phyloP scores from a whole-genome alignment of 1,139 yeast species.

The Pichia terricola region DNA sequence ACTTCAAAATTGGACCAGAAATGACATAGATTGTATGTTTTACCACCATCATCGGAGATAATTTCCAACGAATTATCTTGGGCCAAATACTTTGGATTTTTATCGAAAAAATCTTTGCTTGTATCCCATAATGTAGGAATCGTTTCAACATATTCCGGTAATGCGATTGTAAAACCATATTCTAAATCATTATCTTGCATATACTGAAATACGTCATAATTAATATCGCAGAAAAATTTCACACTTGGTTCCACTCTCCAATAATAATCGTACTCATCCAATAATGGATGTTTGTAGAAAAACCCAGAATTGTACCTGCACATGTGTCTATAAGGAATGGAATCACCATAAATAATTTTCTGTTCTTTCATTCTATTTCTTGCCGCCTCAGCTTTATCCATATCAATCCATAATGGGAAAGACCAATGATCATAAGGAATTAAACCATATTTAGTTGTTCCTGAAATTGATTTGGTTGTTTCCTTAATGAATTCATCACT shows the following conservation, averaged over 20 bases:
- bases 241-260: constrained; percentile 72
- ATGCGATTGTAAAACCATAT: constrained; percentile 55
- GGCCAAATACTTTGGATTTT: constrained; percentile 36
- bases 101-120: constrained; percentile 38
- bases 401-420: constrained; percentile 49
- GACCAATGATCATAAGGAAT: constrained; percentile 42
- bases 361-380: constrained; percentile 9
- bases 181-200: constrained; percentile 53
- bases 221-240: constrained; percentile 52
- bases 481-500: constrained; percentile 31
- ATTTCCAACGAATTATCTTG: constrained; percentile 52
- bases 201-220: constrained; percentile 55
- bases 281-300: constrained; percentile 49
- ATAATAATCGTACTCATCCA: constrained; percentile 56
- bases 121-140: constrained; percentile 57
- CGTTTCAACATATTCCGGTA: constrained; percentile 44
- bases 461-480: constrained; percentile 30
- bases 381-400: constrained; percentile 42
- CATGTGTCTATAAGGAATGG: constrained; percentile 49
- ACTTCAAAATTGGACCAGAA: constrained; percentile 91
- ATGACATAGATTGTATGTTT: constrained; percentile 67
- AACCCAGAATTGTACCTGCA: constrained; percentile 67
- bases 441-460: constrained; percentile 35
- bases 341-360: constrained; percentile 14
- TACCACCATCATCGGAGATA: constrained; percentile 42